Evolutionary conservation across 2,329 filamentous ascomycete species (phyloP).

Genomic region (Xylaria sp.): DNA sequence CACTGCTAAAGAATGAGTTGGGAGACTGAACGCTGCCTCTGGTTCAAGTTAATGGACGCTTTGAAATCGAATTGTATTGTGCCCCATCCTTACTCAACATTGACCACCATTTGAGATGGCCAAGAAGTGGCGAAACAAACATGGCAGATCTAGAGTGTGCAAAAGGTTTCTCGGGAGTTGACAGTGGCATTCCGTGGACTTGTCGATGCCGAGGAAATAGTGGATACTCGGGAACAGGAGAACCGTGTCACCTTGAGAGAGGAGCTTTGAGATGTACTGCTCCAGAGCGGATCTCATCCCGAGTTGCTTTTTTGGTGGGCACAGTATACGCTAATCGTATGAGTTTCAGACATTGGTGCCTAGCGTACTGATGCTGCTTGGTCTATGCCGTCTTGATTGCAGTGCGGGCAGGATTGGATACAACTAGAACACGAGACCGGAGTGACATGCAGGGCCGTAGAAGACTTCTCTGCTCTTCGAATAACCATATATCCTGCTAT

Average conservation of each 20-base stretch:
- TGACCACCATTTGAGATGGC: neutral
- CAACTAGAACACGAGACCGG: constrained; percentile 3
- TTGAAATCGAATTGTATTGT: constrained; percentile 2
- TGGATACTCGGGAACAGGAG: constrained; percentile 2
- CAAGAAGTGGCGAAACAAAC: neutral
- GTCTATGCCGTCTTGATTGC: constrained; percentile 5
- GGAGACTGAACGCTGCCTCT: neutral
- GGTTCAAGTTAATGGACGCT: neutral
- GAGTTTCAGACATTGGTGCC: neutral
- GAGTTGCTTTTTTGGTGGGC: constrained; percentile 5
- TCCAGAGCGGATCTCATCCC: constrained; percentile 6
- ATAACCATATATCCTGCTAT: neutral
- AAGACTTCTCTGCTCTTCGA: constrained; percentile 2
- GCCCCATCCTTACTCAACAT: neutral
- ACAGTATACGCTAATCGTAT: constrained; percentile 1
- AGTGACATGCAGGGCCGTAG: constrained; percentile 12
- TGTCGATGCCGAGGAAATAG: constrained; percentile 9
- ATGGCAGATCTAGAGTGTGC: neutral
- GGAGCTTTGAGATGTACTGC: constrained; percentile 6
- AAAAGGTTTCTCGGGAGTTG: neutral
- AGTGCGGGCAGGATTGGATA: constrained; percentile 5
- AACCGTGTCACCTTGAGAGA: constrained; percentile 12
- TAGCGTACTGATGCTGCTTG: neutral
- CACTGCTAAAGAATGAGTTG: neutral
- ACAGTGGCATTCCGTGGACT: neutral